Conservation (phyloP, 192 early-diverging fungal species). For the Chytriomyces sp. region DNA sequence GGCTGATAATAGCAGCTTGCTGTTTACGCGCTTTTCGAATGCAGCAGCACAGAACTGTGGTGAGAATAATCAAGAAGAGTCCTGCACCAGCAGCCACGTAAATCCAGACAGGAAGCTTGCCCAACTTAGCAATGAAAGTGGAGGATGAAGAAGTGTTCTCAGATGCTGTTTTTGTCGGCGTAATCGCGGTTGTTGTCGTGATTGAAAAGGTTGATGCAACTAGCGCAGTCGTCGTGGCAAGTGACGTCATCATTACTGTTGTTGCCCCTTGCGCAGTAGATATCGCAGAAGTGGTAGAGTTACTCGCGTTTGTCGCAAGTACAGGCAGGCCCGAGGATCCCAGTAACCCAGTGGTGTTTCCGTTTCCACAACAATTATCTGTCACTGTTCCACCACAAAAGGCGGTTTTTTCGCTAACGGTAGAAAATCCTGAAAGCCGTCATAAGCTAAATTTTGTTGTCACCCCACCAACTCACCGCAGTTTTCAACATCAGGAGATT, state of each 20-base stretch:
- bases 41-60: not conserved
- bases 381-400: not conserved
- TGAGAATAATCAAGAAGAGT: not conserved
- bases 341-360: too few species aligned
- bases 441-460: not conserved
- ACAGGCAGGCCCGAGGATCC: too few species aligned
- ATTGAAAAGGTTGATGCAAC: not conserved
- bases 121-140: not conserved
- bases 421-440: not conserved
- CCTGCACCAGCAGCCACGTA: not conserved
- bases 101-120: not conserved
- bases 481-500: not conserved
- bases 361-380: not conserved
- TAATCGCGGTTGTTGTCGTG: not conserved
- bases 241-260: not conserved
- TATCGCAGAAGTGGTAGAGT: not conserved
- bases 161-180: not conserved
- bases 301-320: too few species aligned
- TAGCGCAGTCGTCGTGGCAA: not conserved
- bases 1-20: not conserved
- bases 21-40: not conserved
- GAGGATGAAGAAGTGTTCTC: not conserved
- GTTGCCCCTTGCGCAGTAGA: not conserved
- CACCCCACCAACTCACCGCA: slow-evolving; percentile 8
- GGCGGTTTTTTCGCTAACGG: not conserved